phyloP scores from a whole-genome alignment of 2,329 filamentous ascomycete species.

The Trichoderma arundinaceum region DNA sequence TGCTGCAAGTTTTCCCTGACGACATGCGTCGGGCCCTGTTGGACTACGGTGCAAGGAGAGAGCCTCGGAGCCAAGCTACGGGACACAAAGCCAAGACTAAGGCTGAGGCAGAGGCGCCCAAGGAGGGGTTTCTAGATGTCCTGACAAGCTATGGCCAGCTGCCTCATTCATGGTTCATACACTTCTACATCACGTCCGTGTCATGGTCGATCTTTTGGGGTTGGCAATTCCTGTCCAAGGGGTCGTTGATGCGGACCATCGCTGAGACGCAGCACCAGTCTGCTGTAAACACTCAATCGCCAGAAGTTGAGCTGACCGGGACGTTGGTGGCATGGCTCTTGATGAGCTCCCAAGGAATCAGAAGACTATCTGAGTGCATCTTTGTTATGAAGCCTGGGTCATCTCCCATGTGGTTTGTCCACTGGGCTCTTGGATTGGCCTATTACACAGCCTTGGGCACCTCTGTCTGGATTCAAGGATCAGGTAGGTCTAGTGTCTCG shows the following conservation, averaged over 20 bases:
- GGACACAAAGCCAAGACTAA: conserved; percentile 34
- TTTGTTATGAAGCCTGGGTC: conserved; percentile 64
- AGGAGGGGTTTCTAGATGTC: conserved; percentile 37
- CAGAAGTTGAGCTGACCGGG: conserved; percentile 63
- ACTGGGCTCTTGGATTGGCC: conserved; percentile 77
- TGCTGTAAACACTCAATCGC: conserved; percentile 14
- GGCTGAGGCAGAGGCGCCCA: conserved; percentile 18
- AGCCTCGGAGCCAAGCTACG: conserved; percentile 34
- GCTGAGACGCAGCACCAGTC: conserved; percentile 45
- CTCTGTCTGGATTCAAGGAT: conserved; percentile 84
- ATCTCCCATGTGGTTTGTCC: conserved; percentile 82
- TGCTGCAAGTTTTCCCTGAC: conserved; percentile 52
- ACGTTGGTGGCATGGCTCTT: conserved; percentile 71
- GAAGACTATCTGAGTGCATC: conserved; percentile 78
- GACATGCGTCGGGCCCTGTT: conserved; percentile 53
- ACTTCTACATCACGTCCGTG: conserved; percentile 82
- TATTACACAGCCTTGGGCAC: conserved; percentile 79
- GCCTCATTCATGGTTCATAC: conserved; percentile 86
- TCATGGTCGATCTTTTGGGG: conserved; percentile 76
- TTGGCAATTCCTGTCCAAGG: conserved; percentile 62
- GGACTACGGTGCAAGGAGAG: conserved; percentile 57
- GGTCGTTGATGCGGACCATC: conserved; percentile 58
- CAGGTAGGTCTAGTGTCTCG: conserved; percentile 57
- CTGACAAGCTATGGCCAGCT: conserved; percentile 58
- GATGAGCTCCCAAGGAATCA: conserved; percentile 74